Conservation (phyloP, 148 eudicot species). For the Camellia japonica region DNA sequence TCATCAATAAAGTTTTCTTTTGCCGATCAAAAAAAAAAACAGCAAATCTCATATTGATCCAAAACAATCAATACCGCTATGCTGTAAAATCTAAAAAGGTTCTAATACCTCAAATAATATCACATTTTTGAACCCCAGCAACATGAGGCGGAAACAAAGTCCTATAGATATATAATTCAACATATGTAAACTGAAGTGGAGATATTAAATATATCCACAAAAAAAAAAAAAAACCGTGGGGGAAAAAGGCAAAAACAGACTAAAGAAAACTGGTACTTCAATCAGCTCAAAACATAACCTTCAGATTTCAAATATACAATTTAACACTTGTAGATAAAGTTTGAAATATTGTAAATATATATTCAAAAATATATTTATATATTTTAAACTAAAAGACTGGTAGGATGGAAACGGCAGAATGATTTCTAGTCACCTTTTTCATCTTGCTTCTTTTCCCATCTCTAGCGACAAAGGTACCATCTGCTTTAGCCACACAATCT, state of each 20-base stretch:
- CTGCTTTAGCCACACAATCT: slow-evolving; percentile 85
- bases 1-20: no score
- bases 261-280: not conserved
- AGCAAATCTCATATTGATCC: no score
- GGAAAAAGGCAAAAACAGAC: not conserved
- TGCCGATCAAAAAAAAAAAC: no score
- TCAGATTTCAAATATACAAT: slow-evolving; percentile 3
- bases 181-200: not conserved
- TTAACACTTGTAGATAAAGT: not conserved
- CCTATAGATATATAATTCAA: not conserved
- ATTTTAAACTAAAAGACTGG: not conserved
- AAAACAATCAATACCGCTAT: not conserved
- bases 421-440: slow-evolving; percentile 58
- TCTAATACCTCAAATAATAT: no score
- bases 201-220: not conserved
- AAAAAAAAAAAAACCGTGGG: not conserved
- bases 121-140: no score
- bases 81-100: not conserved
- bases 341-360: not conserved
- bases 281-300: slow-evolving; percentile 1
- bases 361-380: not conserved
- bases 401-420: not conserved
- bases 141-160: not conserved
- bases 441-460: slow-evolving; percentile 87
- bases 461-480: slow-evolving; percentile 59